Evolutionary conservation across 495 filamentous ascomycete species (phyloP).

Genomic region (Cudoniella acicularis): DNA sequence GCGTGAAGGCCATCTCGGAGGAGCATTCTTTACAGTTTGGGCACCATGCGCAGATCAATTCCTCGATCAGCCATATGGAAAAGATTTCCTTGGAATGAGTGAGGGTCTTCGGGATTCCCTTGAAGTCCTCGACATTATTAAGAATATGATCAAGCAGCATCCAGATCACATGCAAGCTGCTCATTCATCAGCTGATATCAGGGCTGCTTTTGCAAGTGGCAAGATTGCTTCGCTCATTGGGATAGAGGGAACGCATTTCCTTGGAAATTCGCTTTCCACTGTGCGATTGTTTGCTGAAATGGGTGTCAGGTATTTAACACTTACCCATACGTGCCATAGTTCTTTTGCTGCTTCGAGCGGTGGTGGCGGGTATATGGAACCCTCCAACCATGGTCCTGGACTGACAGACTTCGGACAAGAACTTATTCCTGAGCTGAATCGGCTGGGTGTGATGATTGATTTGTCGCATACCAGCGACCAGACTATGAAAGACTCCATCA

Average conservation of each 20-base stretch:
- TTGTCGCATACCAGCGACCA: not conserved
- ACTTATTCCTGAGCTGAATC: constrained; percentile 4
- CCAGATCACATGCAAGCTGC: constrained; percentile 3
- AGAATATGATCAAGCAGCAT: constrained; percentile 9
- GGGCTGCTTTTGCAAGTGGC: constrained; percentile 3
- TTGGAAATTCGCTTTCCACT: not conserved
- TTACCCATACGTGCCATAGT: constrained; percentile 10
- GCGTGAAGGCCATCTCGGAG: constrained; percentile 3
- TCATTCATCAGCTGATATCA: not conserved
- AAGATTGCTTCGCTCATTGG: constrained; percentile 11
- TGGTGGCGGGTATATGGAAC: not conserved
- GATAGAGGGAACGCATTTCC: constrained; percentile 4
- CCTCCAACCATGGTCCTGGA: not conserved
- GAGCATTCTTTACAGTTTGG: constrained; percentile 7
- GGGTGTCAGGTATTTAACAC: constrained; percentile 10
- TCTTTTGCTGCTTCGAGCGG: constrained; percentile 8
- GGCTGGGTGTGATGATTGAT: not conserved
- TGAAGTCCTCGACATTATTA: constrained; percentile 4
- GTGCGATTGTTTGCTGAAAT: constrained; percentile 2
- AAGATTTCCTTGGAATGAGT: not conserved
- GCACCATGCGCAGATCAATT: constrained; percentile 2
- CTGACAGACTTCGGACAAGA: constrained; percentile 6
- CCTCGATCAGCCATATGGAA: constrained; percentile 2
- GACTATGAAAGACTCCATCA: not conserved
- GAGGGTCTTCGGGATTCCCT: not conserved